Percentiles rank a stretch among this genome's conserved stretches.
These are phyloP conservation scores for Globomyces sp. DNA, from an alignment of 371 early-diverging fungal genomes.

Conservation along the genomic window DNA sequence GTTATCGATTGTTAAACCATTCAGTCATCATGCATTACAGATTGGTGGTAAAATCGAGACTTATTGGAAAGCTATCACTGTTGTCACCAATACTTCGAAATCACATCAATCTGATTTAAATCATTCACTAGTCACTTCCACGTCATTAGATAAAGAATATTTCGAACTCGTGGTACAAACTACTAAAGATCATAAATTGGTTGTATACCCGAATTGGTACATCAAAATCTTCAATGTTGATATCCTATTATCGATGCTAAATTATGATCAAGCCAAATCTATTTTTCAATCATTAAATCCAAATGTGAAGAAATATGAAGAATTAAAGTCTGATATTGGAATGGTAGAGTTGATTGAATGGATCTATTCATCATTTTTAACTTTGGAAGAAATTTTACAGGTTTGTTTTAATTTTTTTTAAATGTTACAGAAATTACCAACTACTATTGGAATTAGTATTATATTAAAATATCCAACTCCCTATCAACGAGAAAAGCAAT, in stretches of 20 bases:
- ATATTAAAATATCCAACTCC: slow-evolving; percentile 80
- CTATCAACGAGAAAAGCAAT: slow-evolving; percentile 48
- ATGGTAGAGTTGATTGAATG: background rate
- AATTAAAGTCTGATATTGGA: too few relatives aligned
- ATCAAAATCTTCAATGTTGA: slow-evolving; percentile 29
- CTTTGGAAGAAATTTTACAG: slow-evolving; percentile 74
- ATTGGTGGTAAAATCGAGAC: slow-evolving; percentile 94
- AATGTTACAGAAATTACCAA: slow-evolving; percentile 59
- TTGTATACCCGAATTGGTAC: slow-evolving; percentile 73
- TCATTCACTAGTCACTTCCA: slow-evolving; percentile 70
- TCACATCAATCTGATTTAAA: slow-evolving; percentile 17
- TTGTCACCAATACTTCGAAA: slow-evolving; percentile 31
- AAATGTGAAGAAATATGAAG: background rate
- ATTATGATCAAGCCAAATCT: slow-evolving; percentile 15
- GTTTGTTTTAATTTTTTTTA: slow-evolving; percentile 37
- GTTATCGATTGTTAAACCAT: slow-evolving; percentile 80
- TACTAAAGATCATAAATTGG: slow-evolving; percentile 84
- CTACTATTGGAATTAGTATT: slow-evolving; percentile 75
- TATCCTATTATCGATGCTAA: slow-evolving; percentile 16
- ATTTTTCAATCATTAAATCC: slow-evolving; percentile 13
- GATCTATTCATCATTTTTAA: slow-evolving; percentile 40
- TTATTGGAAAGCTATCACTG: slow-evolving; percentile 93
- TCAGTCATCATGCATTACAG: slow-evolving; percentile 77
- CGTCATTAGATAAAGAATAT: slow-evolving; percentile 54
- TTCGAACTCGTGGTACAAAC: slow-evolving; percentile 86